Conservation (phyloP, 2,329 filamentous ascomycete genomes). For the Nemania diffusa region DNA sequence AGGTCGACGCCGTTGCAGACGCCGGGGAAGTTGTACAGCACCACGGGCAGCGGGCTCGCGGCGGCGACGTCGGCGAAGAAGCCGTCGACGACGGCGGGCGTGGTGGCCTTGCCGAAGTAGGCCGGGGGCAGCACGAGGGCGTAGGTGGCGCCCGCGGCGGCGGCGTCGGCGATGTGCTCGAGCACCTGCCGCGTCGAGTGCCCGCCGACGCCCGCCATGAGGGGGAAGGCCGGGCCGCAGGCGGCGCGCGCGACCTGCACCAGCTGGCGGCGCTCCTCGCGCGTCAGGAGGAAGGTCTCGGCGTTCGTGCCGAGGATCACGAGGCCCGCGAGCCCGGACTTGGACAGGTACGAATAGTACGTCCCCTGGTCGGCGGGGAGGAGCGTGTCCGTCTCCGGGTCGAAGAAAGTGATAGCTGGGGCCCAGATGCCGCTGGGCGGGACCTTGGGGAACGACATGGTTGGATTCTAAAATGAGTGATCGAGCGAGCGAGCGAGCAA, state of each 20-base stretch:
- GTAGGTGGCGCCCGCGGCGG: slow-evolving; percentile 69
- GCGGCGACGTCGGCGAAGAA: slow-evolving; percentile 69
- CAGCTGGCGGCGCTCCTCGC: slow-evolving; percentile 67
- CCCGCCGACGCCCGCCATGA: slow-evolving; percentile 72
- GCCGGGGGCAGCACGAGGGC: slow-evolving; percentile 69
- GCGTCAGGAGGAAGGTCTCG: slow-evolving; percentile 60
- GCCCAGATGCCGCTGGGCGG: slow-evolving; percentile 57
- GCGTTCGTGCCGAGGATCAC: slow-evolving; percentile 51
- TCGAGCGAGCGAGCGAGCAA: neutral
- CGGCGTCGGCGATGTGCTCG: slow-evolving; percentile 68
- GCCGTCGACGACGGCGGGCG: slow-evolving; percentile 63
- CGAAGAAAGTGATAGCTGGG: slow-evolving; percentile 64
- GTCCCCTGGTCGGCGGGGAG: slow-evolving; percentile 57
- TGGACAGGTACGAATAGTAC: slow-evolving; percentile 62
- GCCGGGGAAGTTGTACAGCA: slow-evolving; percentile 76
- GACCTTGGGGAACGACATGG: slow-evolving; percentile 46
- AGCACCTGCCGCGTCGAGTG: slow-evolving; percentile 73
- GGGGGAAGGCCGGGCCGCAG: slow-evolving; percentile 63
- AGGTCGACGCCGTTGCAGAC: slow-evolving; percentile 76
- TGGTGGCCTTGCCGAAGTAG: slow-evolving; percentile 73
- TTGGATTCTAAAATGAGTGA: slow-evolving; percentile 1
- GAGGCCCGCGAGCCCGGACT: slow-evolving; percentile 48
- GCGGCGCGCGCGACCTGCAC: slow-evolving; percentile 64
- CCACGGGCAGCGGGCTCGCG: slow-evolving; percentile 64
- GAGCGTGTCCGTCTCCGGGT: slow-evolving; percentile 59